These are phyloP conservation scores for Histomonas meleagridis DNA, from an alignment of 208 protist species.

Conservation along the genomic window DNA sequence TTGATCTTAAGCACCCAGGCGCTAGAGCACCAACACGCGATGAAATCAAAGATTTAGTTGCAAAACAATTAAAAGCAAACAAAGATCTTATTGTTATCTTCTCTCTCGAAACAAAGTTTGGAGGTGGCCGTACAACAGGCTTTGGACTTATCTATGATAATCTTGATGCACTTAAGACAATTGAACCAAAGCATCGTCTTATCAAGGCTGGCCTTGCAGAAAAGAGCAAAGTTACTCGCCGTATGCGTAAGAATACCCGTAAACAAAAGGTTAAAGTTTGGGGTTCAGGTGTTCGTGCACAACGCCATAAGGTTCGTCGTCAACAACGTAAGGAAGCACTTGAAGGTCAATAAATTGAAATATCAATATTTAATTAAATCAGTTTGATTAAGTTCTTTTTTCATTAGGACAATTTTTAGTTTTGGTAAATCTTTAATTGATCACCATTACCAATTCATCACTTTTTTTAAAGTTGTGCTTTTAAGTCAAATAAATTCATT, in stretches of 20 bases:
- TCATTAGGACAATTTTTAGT: no score
- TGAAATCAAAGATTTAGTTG: slow-evolving; percentile 7
- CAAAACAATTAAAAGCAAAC: neutral
- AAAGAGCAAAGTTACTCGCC: neutral
- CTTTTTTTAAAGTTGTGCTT: no score
- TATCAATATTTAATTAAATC: no score
- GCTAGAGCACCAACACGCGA: neutral
- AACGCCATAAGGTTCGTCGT: neutral
- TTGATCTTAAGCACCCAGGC: slow-evolving; percentile 39
- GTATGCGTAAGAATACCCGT: slow-evolving; percentile 31
- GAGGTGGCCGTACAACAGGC: slow-evolving; percentile 90
- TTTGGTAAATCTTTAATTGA: no score
- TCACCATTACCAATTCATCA: no score
- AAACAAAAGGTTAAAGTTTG: slow-evolving; percentile 3
- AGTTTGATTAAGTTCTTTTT: no score
- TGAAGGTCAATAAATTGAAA: neutral
- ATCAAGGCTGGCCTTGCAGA: slow-evolving; percentile 46
- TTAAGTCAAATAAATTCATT: no score
- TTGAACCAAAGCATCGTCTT: slow-evolving; percentile 91
- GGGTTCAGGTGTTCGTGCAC: neutral
- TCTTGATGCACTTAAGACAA: slow-evolving; percentile 70
- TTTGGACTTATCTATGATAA: slow-evolving; percentile 98
- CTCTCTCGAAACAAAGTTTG: slow-evolving; percentile 93
- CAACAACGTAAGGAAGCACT: slow-evolving; percentile 31
- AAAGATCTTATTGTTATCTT: slow-evolving; percentile 69